Base-by-base conservation (phyloP, 306 rosid genomes). In the Pyrus pyrifolia region DNA sequence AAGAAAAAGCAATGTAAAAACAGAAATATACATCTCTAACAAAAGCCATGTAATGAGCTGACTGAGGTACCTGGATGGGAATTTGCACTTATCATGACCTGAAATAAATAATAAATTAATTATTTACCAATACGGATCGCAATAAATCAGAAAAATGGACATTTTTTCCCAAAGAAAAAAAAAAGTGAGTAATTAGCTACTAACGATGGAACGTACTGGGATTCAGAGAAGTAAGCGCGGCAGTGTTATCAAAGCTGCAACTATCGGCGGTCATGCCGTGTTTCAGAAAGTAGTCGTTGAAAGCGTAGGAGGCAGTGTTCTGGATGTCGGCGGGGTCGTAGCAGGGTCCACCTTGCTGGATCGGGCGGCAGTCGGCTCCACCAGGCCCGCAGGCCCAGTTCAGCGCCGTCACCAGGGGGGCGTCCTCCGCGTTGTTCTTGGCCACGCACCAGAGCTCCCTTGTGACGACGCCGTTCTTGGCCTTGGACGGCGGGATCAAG, bases 381-480 rank as follows among this genome's bases (percentile, higher is more conserved):
- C 97, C 97, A 1, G 90, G 80, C 6, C 98, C 93, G 72, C 99
- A 96, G 5, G 93, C 97, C 99, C 99, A 95, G 57, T 88, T 88
- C 12, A 92, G 82, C 2, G 99, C 97, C 11, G 88, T 2, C 84
- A 79, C 93, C 44, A 96, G 83, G 8, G 91, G 83, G 19, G 91
- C 57, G 31, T 96, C 99, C 65, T 89, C 97, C 11, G 96, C 96
- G 89, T 92, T 91, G 86, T 95, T 95, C 86, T 88, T 95, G 13
- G 97, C 97, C 80, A 92, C 99, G 83, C 99, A 95, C 97, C 99
- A 95, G 5, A 95, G 93, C 84, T 92, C 87, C 78, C 70, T 82
- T 60, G 80, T 46, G 8, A 52, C 80, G 31, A 77, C 78, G 66
- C 79, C 83, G 68, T 49, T 23, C n/a, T 64, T 78, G 71, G 82